phyloP scores from a whole-genome alignment of 768 basidiomycete genomes.

The Suillus americanus region DNA sequence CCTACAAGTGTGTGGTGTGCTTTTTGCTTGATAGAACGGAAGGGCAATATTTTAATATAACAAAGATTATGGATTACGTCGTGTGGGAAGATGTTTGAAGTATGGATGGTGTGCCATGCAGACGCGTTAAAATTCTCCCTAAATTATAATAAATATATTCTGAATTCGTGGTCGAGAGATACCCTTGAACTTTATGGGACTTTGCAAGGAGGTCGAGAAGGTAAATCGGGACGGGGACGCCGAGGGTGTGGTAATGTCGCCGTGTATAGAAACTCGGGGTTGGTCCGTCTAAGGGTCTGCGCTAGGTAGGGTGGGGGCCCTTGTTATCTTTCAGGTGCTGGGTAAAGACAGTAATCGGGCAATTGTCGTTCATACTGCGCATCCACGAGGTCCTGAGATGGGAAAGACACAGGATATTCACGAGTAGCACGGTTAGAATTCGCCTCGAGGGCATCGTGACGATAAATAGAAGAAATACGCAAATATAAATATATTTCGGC shows the following conservation, averaged over 20 bases:
- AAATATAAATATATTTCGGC: neutral
- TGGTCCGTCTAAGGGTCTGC: neutral
- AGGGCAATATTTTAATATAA: neutral
- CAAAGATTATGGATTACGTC: neutral
- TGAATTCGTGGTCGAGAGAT: neutral
- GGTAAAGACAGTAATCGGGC: neutral
- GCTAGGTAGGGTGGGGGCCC: neutral
- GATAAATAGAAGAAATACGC: neutral
- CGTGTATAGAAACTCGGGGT: neutral
- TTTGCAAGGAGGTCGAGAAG: conserved; percentile 3
- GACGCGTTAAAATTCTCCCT: neutral
- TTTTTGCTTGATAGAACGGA: conserved; percentile 1
- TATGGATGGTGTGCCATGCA: neutral
- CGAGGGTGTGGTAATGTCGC: conserved; percentile 2
- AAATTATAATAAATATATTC: conserved; percentile 1
- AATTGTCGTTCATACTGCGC: neutral
- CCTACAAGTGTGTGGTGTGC: neutral
- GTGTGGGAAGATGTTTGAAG: neutral
- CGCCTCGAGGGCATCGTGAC: neutral
- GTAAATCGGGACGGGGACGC: neutral
- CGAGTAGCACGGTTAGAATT: neutral
- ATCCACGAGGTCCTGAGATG: neutral
- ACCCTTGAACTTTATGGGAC: conserved; percentile 1
- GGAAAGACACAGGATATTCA: neutral
- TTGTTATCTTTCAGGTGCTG: neutral